These are phyloP conservation scores for Fagopyrum tataricum DNA, from an alignment of 148 eudicot species.

Conservation along the genomic window DNA sequence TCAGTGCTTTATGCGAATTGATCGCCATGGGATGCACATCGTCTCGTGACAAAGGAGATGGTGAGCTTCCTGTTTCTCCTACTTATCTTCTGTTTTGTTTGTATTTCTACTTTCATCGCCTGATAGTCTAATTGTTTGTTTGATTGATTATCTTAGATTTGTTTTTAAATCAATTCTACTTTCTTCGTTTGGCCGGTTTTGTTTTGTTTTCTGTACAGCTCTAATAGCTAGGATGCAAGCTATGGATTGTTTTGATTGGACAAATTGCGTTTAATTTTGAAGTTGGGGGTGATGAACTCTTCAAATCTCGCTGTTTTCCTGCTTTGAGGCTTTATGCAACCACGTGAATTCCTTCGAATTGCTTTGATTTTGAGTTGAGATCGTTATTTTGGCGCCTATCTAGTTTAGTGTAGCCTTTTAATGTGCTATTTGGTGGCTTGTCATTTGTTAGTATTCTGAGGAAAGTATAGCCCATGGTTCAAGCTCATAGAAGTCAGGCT, in stretches of 20 bases:
- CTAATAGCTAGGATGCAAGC: neutral
- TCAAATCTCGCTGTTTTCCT: neutral
- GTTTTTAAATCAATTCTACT: neutral
- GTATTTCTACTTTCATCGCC: neutral
- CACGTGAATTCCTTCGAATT: neutral
- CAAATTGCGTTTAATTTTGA: neutral
- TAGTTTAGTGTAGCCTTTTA: neutral
- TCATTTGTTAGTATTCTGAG: no score
- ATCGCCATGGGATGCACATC: conserved; percentile 7
- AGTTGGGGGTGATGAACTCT: neutral
- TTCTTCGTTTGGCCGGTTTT: neutral
- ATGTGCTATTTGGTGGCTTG: neutral
- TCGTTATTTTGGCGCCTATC: neutral
- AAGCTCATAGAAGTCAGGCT: no score
- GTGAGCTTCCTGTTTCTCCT: neutral
- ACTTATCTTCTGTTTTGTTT: neutral
- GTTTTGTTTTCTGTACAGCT: neutral
- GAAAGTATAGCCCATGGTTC: no score
- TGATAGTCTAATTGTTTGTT: neutral
- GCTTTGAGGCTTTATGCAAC: neutral
- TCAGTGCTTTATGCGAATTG: neutral
- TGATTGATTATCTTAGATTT: neutral
- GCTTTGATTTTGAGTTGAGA: neutral
- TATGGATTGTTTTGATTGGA: neutral
- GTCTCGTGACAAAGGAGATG: conserved; percentile 8